These are phyloP conservation scores for Lactifluus piperatus DNA, from an alignment of 768 basidiomycete genomes.

Conservation along the genomic window DNA sequence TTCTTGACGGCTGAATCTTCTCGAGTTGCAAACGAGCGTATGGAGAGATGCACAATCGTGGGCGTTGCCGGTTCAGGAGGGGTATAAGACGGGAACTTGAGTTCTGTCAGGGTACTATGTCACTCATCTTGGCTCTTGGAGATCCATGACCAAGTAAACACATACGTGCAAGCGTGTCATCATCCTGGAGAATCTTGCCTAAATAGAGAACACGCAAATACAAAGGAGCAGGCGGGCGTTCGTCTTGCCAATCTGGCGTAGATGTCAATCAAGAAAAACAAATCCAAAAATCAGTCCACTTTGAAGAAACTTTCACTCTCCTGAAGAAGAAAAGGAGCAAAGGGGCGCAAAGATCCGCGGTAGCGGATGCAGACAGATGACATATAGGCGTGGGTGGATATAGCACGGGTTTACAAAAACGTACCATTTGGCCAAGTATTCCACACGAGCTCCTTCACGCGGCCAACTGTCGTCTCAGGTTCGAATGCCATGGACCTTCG, in stretches of 20 bases:
- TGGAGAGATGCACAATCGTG: constrained; percentile 70
- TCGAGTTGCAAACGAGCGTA: constrained; percentile 49
- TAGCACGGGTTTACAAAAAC: constrained; percentile 19
- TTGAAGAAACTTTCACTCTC: neutral
- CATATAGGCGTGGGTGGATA: neutral
- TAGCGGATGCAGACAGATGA: neutral
- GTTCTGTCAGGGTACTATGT: constrained; percentile 21
- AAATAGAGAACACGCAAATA: constrained; percentile 69
- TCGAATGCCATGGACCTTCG: constrained; percentile 68
- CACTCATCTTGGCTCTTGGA: neutral
- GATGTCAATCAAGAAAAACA: neutral
- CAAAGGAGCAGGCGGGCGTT: constrained; percentile 67
- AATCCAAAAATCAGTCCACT: constrained; percentile 11
- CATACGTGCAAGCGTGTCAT: constrained; percentile 64
- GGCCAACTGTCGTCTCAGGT: constrained; percentile 61
- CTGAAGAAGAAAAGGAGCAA: neutral
- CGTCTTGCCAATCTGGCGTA: constrained; percentile 63
- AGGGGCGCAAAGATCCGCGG: neutral
- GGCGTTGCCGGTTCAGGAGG: constrained; percentile 29
- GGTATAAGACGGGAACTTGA: constrained; percentile 26
- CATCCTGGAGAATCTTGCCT: constrained; percentile 77
- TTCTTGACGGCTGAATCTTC: constrained; percentile 42
- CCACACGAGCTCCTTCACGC: constrained; percentile 81
- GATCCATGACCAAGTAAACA: constrained; percentile 12
- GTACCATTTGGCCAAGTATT: constrained; percentile 70